Base-by-base conservation (phyloP, 768 basidiomycete species). In the Boletus pseudo-olivaceus region DNA sequence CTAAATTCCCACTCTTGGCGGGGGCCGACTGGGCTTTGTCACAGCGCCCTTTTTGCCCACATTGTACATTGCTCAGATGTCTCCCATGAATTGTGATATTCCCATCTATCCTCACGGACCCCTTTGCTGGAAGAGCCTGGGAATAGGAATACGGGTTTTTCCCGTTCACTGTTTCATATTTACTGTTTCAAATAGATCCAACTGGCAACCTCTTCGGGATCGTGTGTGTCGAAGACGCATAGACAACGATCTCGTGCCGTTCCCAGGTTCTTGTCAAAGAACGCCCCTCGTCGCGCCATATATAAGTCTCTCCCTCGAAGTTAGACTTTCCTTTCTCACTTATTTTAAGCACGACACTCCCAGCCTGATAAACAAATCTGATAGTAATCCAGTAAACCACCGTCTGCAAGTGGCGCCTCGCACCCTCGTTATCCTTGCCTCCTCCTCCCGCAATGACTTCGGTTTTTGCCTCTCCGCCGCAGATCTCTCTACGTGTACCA, bases 401-500 rank as follows among this genome's bases (percentile, higher is more conserved):
- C 20, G 15, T 27, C 17, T 29, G 20, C 35, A 32, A 47, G 41
- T 26, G 7, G 33, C 48, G 2, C 33, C 34, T 40, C 34, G n/a
- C 23, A 12, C 14, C 10, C 26, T 39, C 32, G 26, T 34, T 27
- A 23, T 14, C 34, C 45, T 32, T 17, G 26, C 23, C 12, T 19
- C 15, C n/a, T 35, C 40, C 23, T 42, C 33, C 27, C 19, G n/a
- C 54, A 20, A 68, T 66, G 61, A 47, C 54, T 12, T 49, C 48
- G 7, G 20, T 39, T 41, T 42, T 32, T 19, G 27, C 41, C 20
- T 35, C 49, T 47, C 29, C 38, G 3, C 12, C 27, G 14, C 55
- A 37, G 14, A 34, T 35, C 1, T n/a, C 49, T n/a, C 45, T 49
- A 9, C 49, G 17, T 11, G 55, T 70, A 12, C 67, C 67, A 29